phyloP scores from a whole-genome alignment of 768 basidiomycete species.

The Suillus tomentosus region DNA sequence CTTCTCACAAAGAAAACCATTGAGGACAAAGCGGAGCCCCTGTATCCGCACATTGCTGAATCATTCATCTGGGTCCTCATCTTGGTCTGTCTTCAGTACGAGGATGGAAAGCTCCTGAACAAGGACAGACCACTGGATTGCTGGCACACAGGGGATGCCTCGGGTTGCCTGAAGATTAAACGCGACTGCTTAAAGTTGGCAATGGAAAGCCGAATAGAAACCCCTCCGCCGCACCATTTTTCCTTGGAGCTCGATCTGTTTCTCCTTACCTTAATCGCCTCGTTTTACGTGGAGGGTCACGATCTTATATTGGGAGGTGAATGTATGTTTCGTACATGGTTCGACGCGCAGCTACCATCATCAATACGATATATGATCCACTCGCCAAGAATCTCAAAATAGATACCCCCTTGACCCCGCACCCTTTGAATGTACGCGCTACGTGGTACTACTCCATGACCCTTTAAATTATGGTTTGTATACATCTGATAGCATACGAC shows the following conservation, averaged over 20 bases:
- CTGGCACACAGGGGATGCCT: neutral
- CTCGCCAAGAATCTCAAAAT: neutral
- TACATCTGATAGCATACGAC: neutral
- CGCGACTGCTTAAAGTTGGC: neutral
- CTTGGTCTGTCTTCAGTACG: conserved; percentile 15
- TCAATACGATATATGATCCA: neutral
- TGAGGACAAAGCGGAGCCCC: conserved; percentile 19
- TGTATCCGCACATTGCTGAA: conserved; percentile 37
- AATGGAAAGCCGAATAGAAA: neutral
- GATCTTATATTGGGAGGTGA: neutral
- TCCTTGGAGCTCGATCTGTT: neutral
- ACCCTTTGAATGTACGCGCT: neutral
- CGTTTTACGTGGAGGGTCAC: neutral
- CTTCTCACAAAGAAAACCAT: conserved; percentile 21
- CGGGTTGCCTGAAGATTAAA: neutral
- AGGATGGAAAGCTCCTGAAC: neutral
- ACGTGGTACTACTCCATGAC: neutral
- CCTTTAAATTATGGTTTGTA: neutral
- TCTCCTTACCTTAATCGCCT: neutral
- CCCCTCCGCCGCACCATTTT: neutral
- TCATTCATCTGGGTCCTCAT: conserved; percentile 34
- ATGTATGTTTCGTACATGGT: neutral
- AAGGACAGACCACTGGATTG: neutral
- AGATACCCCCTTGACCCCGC: neutral
- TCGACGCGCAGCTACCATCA: neutral